Evolutionary conservation across 768 basidiomycete genomes (phyloP).

Genomic region (Amanita pallidorosea): DNA sequence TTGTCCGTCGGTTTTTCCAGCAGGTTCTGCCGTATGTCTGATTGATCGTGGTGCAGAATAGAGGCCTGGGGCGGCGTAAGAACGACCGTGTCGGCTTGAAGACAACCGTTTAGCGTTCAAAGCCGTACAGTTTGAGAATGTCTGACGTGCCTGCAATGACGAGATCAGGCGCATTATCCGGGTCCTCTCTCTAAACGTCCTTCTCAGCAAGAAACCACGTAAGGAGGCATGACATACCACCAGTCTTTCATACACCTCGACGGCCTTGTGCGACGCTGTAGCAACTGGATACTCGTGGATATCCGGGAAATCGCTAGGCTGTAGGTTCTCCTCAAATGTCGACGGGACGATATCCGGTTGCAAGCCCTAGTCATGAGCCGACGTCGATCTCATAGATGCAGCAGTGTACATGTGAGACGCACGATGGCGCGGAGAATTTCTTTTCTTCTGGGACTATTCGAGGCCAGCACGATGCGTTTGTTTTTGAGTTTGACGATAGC

Average conservation of each 20-base stretch:
- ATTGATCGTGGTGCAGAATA: conserved; percentile 44
- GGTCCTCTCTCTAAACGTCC: conserved; percentile 16
- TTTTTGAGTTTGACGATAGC: conserved; percentile 55
- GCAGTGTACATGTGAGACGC: conserved; percentile 19
- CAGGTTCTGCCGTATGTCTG: conserved; percentile 52
- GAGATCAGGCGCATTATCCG: conserved; percentile 26
- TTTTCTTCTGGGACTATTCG: conserved; percentile 74
- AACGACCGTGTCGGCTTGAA: conserved; percentile 92
- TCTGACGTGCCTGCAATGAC: conserved; percentile 4
- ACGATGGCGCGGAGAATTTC: conserved; percentile 77
- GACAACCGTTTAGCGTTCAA: not conserved
- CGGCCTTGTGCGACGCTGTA: conserved; percentile 22
- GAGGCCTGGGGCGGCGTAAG: conserved; percentile 62
- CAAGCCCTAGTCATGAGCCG: conserved; percentile 20
- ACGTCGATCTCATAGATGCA: not conserved
- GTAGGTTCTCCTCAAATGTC: conserved; percentile 9
- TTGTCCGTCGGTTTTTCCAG: conserved; percentile 82
- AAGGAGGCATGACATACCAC: conserved; percentile 15
- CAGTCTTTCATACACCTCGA: conserved; percentile 26
- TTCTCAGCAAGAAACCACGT: not conserved
- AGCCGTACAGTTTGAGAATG: too few relatives aligned
- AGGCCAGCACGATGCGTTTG: conserved; percentile 79
- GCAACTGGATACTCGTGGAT: conserved; percentile 26
- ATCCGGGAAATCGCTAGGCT: not conserved
- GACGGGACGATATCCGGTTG: conserved; percentile 33